These are phyloP conservation scores for Backusella macrospora DNA, from an alignment of 192 early-diverging fungal species.

Conservation along the genomic window DNA sequence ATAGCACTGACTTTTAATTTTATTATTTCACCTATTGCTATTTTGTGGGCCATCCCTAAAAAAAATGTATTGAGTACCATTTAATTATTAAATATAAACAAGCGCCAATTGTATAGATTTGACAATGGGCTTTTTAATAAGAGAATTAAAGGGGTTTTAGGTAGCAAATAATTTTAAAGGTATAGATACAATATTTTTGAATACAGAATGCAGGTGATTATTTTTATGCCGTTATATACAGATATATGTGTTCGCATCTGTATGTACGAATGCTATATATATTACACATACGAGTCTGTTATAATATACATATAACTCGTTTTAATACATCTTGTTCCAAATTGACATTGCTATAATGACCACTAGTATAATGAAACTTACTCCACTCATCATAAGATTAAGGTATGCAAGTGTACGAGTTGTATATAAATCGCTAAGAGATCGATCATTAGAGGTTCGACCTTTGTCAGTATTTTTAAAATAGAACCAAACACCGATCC, in stretches of 20 bases:
- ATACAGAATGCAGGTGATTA: no score
- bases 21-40: no score
- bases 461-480: background rate
- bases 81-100: no score
- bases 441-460: background rate
- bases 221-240: background rate
- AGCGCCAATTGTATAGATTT: no score
- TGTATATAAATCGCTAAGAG: background rate
- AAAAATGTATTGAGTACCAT: no score
- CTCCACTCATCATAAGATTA: background rate
- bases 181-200: no score
- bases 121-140: no score
- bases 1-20: no score
- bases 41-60: no score
- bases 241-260: background rate
- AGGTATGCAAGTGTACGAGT: background rate
- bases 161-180: no score
- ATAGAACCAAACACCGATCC: conserved; percentile 2
- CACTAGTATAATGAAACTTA: background rate
- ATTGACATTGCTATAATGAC: background rate
- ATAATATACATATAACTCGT: no score
- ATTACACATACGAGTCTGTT: background rate
- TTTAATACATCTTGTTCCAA: background rate
- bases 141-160: no score
- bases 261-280: background rate